phyloP scores from a whole-genome alignment of 169 alveolate genomes.

The Sarcocystis neurona region DNA sequence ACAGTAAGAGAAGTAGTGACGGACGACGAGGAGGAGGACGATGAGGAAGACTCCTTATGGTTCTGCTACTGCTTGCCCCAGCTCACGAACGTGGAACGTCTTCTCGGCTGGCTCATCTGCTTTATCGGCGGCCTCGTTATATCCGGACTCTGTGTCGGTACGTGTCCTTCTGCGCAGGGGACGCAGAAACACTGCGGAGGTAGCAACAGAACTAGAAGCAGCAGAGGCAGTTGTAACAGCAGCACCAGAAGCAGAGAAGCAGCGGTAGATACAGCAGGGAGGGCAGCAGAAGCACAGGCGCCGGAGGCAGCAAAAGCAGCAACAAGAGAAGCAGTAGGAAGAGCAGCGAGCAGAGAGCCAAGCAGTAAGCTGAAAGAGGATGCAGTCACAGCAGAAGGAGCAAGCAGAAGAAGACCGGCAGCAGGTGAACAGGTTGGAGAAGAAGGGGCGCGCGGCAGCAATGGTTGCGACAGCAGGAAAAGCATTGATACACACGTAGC shows the following conservation, averaged over 20 bases:
- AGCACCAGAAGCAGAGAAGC: neutral
- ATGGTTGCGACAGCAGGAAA: no score
- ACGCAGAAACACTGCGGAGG: neutral
- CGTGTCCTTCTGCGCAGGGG: neutral
- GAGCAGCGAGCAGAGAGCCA: no score
- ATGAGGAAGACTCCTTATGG: slow-evolving; percentile 46
- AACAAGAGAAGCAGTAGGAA: no score
- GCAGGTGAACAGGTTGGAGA: no score
- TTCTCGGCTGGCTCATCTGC: slow-evolving; percentile 63
- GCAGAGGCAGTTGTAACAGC: neutral
- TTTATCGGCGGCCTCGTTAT: slow-evolving; percentile 58
- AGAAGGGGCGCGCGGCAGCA: no score
- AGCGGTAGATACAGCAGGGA: neutral
- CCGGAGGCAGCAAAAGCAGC: no score
- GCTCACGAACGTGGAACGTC: slow-evolving; percentile 50
- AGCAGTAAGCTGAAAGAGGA: no score
- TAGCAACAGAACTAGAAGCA: neutral
- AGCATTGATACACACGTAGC: no score
- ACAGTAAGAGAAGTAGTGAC: no score
- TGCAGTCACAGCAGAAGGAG: no score
- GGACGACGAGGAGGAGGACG: no score
- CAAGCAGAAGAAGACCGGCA: no score
- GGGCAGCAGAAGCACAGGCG: neutral
- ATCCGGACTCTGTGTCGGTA: slow-evolving; percentile 58
- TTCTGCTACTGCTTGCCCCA: slow-evolving; percentile 62